These are phyloP conservation scores for Furcasterigmium sp. DNA, from an alignment of 2,329 filamentous ascomycete genomes.

Conservation along the genomic window DNA sequence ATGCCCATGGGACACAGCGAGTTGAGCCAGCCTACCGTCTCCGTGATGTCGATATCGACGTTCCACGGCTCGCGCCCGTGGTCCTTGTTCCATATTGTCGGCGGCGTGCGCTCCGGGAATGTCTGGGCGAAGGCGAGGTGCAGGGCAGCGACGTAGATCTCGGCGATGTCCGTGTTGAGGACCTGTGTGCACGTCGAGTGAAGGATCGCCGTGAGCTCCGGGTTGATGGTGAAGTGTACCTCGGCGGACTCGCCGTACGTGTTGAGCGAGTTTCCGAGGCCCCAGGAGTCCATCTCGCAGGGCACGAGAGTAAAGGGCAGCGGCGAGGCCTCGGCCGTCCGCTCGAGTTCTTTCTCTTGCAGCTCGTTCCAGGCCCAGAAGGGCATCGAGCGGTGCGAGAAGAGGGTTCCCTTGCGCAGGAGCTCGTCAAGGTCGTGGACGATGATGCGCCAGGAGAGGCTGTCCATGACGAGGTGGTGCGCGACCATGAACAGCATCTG, in stretches of 20 bases:
- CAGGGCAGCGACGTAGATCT: slow-evolving; percentile 49
- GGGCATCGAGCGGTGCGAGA: slow-evolving; percentile 37
- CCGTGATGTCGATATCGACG: slow-evolving; percentile 42
- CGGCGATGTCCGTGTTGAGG: slow-evolving; percentile 45
- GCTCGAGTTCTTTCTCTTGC: slow-evolving; percentile 31
- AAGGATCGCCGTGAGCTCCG: slow-evolving; percentile 35
- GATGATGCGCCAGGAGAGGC: slow-evolving; percentile 45
- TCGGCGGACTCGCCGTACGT: slow-evolving; percentile 37
- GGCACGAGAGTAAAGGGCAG: slow-evolving; percentile 33
- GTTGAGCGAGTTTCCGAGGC: slow-evolving; percentile 34
- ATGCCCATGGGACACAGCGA: slow-evolving; percentile 47
- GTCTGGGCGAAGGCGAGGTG: slow-evolving; percentile 50
- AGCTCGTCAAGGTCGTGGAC: slow-evolving; percentile 45
- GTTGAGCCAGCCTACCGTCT: slow-evolving; percentile 58
- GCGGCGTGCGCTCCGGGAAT: slow-evolving; percentile 45
- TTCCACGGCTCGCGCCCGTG: slow-evolving; percentile 40
- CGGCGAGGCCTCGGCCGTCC: slow-evolving; percentile 16
- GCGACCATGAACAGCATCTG: slow-evolving; percentile 45
- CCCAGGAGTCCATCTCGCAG: slow-evolving; percentile 43
- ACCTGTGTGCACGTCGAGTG: slow-evolving; percentile 36
- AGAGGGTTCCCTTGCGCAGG: slow-evolving; percentile 35
- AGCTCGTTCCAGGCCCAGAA: slow-evolving; percentile 46
- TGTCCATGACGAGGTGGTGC: slow-evolving; percentile 47
- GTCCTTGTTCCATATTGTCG: slow-evolving; percentile 51
- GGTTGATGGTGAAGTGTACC: slow-evolving; percentile 34